A percentile compares a stretch with the other conserved stretches of the same genome.
Conservation (phyloP, 352 stramenopile genomes). For the Phytophthora ohioensis region DNA sequence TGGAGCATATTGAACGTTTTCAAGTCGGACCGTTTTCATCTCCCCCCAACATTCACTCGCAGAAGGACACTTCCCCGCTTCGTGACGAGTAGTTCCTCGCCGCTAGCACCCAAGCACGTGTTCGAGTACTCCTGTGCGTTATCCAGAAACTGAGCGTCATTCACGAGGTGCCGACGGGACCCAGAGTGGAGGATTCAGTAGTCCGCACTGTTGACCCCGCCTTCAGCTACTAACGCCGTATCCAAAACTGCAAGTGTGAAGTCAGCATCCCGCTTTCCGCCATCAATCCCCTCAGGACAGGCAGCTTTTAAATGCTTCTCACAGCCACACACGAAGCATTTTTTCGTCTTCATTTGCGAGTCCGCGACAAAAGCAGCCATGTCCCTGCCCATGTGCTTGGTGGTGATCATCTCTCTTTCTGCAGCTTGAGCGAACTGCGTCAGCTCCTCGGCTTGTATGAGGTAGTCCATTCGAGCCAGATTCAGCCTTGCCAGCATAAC, state of each 20-base stretch:
- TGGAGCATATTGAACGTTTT: neutral
- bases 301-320: neutral
- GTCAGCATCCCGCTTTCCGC: neutral
- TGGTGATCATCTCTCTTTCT: neutral
- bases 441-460: neutral
- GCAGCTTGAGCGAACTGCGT: neutral
- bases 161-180: neutral
- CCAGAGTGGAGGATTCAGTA: neutral
- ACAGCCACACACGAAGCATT: neutral
- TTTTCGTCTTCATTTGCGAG: neutral
- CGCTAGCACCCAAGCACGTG: neutral
- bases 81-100: neutral
- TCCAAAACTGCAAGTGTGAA: neutral
- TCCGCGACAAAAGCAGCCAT: neutral
- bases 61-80: neutral
- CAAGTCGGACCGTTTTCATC: neutral
- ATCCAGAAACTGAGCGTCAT: neutral
- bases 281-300: neutral
- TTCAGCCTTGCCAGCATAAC: neutral
- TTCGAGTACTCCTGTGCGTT: neutral
- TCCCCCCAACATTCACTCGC: neutral
- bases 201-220: neutral
- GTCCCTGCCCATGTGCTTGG: neutral
- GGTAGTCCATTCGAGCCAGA: neutral
- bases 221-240: neutral